A percentile compares a stretch with the other conserved stretches of the same genome.
These are phyloP conservation scores for Solanum lycopersicoides DNA, from an alignment of 257 asterid genomes.

Conservation along the genomic window DNA sequence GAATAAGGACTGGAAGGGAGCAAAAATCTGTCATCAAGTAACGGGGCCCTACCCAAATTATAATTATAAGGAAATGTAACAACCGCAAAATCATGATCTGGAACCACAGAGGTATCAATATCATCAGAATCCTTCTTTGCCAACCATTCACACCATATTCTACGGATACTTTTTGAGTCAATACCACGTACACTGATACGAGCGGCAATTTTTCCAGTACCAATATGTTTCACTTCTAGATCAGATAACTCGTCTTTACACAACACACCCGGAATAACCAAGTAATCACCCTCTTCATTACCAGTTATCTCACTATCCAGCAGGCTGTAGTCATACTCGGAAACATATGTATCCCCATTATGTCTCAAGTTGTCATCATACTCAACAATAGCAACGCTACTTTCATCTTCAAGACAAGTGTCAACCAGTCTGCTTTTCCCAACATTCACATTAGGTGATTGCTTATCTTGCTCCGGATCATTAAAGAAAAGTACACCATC, in stretches of 20 bases:
- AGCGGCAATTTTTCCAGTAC: slow-evolving; percentile 59
- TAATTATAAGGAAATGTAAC: slow-evolving; percentile 63
- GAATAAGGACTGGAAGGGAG: slow-evolving; percentile 53
- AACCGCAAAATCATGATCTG: slow-evolving; percentile 74
- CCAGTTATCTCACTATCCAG: slow-evolving; percentile 11
- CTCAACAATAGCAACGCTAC: slow-evolving; percentile 46
- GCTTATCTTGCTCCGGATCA: slow-evolving; percentile 26
- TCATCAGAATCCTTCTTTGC: slow-evolving; percentile 19
- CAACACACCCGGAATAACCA: slow-evolving; percentile 64
- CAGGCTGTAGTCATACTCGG: neutral
- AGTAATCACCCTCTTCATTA: slow-evolving; percentile 6
- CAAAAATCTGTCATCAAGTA: slow-evolving; percentile 46
- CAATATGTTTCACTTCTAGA: slow-evolving; percentile 47
- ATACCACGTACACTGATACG: slow-evolving; percentile 45
- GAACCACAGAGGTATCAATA: slow-evolving; percentile 21
- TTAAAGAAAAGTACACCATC: slow-evolving; percentile 85
- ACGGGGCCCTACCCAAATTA: slow-evolving; percentile 59
- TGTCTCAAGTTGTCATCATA: slow-evolving; percentile 16
- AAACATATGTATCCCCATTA: slow-evolving; percentile 1
- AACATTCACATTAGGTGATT: slow-evolving; percentile 4
- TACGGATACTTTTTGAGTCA: slow-evolving; percentile 29
- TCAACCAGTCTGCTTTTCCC: slow-evolving; percentile 18
- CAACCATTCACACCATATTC: slow-evolving; percentile 94
- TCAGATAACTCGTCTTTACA: slow-evolving; percentile 51
- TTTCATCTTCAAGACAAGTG: slow-evolving; percentile 3